Evolutionary conservation across 164 flowering plant species (phyloP).

Genomic region (Amborella trichopoda): DNA sequence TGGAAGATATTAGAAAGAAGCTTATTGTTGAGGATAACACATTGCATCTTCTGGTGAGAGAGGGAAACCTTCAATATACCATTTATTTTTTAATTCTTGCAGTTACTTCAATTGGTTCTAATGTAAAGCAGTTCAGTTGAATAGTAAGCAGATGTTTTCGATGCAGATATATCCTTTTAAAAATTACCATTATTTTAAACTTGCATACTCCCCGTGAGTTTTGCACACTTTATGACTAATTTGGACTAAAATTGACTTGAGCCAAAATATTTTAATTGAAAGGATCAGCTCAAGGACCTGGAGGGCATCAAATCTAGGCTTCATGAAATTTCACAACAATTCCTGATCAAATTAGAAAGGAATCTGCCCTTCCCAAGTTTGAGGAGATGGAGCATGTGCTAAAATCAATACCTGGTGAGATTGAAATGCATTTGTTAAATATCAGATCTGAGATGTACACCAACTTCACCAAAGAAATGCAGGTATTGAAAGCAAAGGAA

Average conservation of each 20-base stretch:
- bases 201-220: neutral
- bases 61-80: neutral
- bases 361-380: constrained; percentile 25
- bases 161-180: neutral
- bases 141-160: neutral
- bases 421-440: constrained; percentile 30
- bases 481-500: no score
- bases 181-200: neutral
- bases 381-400: constrained; percentile 26
- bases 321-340: constrained; percentile 42
- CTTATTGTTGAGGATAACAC: constrained; percentile 36
- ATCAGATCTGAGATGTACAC: constrained; percentile 28
- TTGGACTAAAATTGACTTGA: neutral
- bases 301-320: constrained; percentile 53
- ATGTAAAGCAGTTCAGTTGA: neutral
- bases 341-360: constrained; percentile 34
- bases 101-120: neutral
- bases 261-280: neutral
- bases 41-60: constrained; percentile 59
- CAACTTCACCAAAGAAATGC: constrained; percentile 38
- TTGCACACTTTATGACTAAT: neutral
- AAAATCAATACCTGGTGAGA: constrained; percentile 37
- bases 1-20: constrained; percentile 63
- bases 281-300: constrained; percentile 68
- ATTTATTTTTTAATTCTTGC: neutral